These are phyloP conservation scores for Porpolomopsis calyptriformis DNA, from an alignment of 768 basidiomycete species.

Conservation along the genomic window DNA sequence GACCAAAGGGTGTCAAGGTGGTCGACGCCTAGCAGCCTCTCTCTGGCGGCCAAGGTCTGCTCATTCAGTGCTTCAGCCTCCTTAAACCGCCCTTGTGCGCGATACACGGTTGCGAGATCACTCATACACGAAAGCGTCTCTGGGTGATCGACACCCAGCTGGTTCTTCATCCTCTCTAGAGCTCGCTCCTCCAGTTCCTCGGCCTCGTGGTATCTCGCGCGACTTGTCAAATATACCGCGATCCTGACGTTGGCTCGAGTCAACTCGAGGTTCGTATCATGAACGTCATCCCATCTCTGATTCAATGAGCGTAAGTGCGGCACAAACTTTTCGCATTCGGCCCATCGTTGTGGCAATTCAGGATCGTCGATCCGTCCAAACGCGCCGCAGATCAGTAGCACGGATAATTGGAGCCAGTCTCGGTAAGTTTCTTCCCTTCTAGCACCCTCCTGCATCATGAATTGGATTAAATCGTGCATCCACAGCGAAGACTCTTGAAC, in stretches of 20 bases:
- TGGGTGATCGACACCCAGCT: not conserved
- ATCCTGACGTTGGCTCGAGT: not conserved
- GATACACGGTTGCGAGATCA: not conserved
- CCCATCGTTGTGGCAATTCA: not conserved
- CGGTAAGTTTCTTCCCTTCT: not conserved
- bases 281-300: too few species aligned
- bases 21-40: not conserved
- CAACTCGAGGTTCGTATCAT: not conserved
- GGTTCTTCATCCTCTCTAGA: not conserved
- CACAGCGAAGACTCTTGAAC: not conserved
- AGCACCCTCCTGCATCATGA: not conserved
- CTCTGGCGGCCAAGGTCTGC: not conserved
- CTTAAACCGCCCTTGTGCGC: not conserved
- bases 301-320: not conserved
- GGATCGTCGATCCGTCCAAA: not conserved
- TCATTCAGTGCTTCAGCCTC: not conserved
- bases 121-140: not conserved
- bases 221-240: not conserved
- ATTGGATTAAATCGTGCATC: slow-evolving; percentile 1
- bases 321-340: not conserved
- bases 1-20: not conserved
- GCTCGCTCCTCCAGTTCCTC: not conserved
- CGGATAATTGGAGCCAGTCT: not conserved
- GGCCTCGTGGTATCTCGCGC: not conserved
- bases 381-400: not conserved